Conservation (phyloP, 768 basidiomycete genomes). For the Tylopilus balloui region DNA sequence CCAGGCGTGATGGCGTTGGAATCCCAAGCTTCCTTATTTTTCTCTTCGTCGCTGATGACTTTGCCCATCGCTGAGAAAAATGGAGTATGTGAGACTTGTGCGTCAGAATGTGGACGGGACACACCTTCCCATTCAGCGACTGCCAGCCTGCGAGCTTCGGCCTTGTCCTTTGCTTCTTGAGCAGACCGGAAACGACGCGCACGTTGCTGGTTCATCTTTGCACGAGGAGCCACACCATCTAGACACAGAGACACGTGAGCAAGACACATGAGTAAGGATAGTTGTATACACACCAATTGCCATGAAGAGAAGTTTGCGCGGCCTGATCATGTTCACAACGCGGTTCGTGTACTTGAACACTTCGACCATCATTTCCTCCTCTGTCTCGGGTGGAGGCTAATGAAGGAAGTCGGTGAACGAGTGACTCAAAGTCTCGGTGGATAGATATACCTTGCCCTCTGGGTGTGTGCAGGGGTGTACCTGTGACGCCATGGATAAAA, state of each 20-base stretch:
- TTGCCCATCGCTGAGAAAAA: slow-evolving; percentile 84
- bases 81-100: not conserved
- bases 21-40: slow-evolving; percentile 87
- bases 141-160: slow-evolving; percentile 78
- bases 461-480: slow-evolving; percentile 99
- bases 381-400: slow-evolving; percentile 93
- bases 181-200: slow-evolving; percentile 92
- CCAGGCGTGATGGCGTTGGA: slow-evolving; percentile 98
- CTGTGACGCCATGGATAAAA: slow-evolving; percentile 33
- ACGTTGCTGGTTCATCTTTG: slow-evolving; percentile 99
- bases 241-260: slow-evolving; percentile 2
- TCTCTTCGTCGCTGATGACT: slow-evolving; percentile 72
- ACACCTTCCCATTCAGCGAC: slow-evolving; percentile 82
- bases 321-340: slow-evolving; percentile 94
- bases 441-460: slow-evolving; percentile 73
- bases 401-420: not conserved
- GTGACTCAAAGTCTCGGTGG: not conserved
- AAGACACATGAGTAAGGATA: not conserved
- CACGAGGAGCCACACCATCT: slow-evolving; percentile 97
- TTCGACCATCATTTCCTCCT: slow-evolving; percentile 99
- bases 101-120: slow-evolving; percentile 10
- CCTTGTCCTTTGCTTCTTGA: slow-evolving; percentile 93
- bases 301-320: slow-evolving; percentile 95
- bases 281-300: slow-evolving; percentile 71
- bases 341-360: slow-evolving; percentile 96